These are phyloP conservation scores for Cynara cardunculus DNA, from an alignment of 129 eudicot species.

Conservation along the genomic window DNA sequence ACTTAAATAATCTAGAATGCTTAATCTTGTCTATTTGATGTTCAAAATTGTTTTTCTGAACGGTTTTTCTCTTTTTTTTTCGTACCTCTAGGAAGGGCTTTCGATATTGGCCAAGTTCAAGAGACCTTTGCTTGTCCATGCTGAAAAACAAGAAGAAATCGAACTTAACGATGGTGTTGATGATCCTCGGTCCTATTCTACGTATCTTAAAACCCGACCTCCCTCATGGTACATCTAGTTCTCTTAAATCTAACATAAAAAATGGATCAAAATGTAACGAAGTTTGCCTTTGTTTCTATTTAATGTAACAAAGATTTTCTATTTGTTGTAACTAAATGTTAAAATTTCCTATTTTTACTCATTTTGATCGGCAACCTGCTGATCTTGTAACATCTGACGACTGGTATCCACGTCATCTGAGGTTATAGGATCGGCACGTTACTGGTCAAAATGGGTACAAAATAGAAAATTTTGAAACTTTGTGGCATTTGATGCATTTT, in stretches of 20 bases:
- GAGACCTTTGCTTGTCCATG: slow-evolving; percentile 96
- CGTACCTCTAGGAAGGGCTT: slow-evolving; percentile 61
- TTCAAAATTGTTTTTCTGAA: not conserved
- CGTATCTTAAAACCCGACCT: slow-evolving; percentile 92
- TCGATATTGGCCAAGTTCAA: slow-evolving; percentile 66
- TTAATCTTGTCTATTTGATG: not conserved
- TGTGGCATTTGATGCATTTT: not conserved
- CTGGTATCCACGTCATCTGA: not conserved
- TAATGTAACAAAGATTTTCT: not conserved
- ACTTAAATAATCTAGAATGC: not conserved
- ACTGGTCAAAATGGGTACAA: not conserved
- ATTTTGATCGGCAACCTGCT: not conserved
- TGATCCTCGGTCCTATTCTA: slow-evolving; percentile 66
- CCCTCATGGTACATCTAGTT: slow-evolving; percentile 55
- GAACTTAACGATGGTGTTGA: slow-evolving; percentile 30
- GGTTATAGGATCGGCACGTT: not conserved
- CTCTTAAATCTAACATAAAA: not conserved
- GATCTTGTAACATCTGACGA: not conserved
- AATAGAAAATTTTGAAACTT: not conserved
- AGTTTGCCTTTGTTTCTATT: not conserved
- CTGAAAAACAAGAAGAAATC: slow-evolving; percentile 64
- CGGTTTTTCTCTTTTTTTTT: slow-evolving; percentile 7
- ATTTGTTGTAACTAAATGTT: not conserved
- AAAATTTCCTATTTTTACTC: not conserved
- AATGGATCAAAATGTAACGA: not conserved